A percentile compares a stretch with the other conserved stretches of the same genome.
Evolutionary conservation across 257 asterid genomes (phyloP).

Genomic region (Mitragyna speciosa): DNA sequence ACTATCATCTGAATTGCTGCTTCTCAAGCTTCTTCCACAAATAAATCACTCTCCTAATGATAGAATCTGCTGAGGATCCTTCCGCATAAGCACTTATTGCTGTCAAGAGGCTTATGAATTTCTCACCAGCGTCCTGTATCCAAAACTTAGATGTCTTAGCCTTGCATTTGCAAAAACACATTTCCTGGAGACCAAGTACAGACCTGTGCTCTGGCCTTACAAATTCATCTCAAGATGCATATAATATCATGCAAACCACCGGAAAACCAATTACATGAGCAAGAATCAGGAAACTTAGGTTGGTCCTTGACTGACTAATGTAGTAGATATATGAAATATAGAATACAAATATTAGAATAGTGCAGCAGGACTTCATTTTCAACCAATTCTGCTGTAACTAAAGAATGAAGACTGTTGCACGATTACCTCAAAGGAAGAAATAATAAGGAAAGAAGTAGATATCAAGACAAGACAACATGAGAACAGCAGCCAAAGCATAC

Average conservation of each 20-base stretch:
- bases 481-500: not conserved
- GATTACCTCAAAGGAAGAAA: no score
- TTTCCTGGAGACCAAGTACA: not conserved
- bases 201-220: not conserved
- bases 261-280: not conserved
- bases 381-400: not conserved
- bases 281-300: not conserved
- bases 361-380: not conserved
- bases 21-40: constrained; percentile 87
- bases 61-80: constrained; percentile 86
- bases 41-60: constrained; percentile 66
- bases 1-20: constrained; percentile 28
- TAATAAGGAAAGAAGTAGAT: not conserved
- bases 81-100: constrained; percentile 95
- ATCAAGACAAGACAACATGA: not conserved
- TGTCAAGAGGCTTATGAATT: constrained; percentile 75
- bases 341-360: not conserved
- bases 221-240: not conserved
- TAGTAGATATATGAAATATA: not conserved
- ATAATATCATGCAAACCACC: not conserved
- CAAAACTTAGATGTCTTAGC: not conserved
- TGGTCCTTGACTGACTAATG: not conserved
- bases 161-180: not conserved
- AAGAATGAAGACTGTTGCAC: not conserved
- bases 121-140: constrained; percentile 83